Evolutionary conservation across 768 basidiomycete genomes (phyloP).

Genomic region (Candolleomyces efflorescens): DNA sequence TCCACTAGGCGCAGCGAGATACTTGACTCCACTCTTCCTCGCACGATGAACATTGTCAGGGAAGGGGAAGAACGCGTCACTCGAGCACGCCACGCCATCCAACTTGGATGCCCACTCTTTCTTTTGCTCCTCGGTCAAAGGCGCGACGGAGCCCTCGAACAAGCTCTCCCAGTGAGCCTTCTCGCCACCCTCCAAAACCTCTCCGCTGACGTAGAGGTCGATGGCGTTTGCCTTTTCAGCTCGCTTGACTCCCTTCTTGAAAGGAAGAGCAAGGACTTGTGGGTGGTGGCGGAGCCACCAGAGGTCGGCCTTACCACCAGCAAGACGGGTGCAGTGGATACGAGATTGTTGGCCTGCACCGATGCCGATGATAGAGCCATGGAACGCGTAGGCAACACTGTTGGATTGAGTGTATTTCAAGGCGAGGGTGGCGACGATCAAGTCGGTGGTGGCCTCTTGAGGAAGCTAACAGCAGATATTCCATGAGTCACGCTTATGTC

Average conservation of each 20-base stretch:
- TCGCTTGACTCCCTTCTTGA: conserved; percentile 96
- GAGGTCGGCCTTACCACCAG: conserved; percentile 95
- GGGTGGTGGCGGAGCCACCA: conserved; percentile 98
- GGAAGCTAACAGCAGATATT: conserved; percentile 56
- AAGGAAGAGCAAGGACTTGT: conserved; percentile 85
- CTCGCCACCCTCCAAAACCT: conserved; percentile 85
- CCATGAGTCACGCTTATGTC: neutral
- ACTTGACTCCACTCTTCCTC: conserved; percentile 85
- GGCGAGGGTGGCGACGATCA: conserved; percentile 94
- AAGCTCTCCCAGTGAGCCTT: conserved; percentile 85
- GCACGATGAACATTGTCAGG: conserved; percentile 96
- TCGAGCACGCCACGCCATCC: conserved; percentile 86
- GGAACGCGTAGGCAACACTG: conserved; percentile 92
- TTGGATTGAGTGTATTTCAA: conserved; percentile 99
- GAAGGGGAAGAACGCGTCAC: conserved; percentile 99
- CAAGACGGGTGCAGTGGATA: conserved; percentile 98
- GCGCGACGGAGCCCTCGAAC: conserved; percentile 69
- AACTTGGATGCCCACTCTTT: conserved; percentile 70
- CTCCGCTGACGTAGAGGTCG: conserved; percentile 91
- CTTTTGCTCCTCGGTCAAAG: conserved; percentile 67
- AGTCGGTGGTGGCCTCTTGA: conserved; percentile 71
- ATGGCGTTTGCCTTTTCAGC: conserved; percentile 99
- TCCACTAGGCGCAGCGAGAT: conserved; percentile 88
- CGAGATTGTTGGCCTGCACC: conserved; percentile 98
- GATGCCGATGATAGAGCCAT: conserved; percentile 90